phyloP scores from a whole-genome alignment of 768 basidiomycete genomes.

The Rhodosporidiobolus odoratus region DNA sequence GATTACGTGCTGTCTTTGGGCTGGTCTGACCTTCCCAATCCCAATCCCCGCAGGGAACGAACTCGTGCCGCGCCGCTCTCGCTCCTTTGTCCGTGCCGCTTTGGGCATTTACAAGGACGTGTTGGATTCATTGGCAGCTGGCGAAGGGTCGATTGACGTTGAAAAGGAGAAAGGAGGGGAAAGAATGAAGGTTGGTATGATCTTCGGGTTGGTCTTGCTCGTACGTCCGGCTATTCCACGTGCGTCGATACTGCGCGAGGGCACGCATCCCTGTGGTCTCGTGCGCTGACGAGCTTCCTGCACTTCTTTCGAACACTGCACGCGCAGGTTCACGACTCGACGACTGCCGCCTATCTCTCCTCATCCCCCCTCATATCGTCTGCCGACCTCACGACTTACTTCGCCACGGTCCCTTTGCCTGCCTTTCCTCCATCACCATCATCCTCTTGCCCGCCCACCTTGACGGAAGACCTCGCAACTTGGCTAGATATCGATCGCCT shows the following conservation, averaged over 20 bases:
- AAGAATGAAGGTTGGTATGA: neutral
- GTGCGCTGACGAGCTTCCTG: too few relatives aligned
- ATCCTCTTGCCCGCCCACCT: neutral
- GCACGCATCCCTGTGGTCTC: too few relatives aligned
- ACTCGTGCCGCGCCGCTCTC: neutral
- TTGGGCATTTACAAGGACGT: slow-evolving; percentile 13
- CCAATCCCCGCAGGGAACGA: slow-evolving; percentile 8
- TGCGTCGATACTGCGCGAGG: too few relatives aligned
- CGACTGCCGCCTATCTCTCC: slow-evolving; percentile 2
- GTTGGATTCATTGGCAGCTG: neutral
- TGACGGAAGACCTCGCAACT: neutral
- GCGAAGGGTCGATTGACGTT: too few relatives aligned
- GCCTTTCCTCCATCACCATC: neutral
- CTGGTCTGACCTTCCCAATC: neutral
- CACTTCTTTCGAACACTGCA: neutral
- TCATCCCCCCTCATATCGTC: neutral
- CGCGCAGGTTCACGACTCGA: slow-evolving; percentile 6
- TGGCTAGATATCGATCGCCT: slow-evolving; percentile 3
- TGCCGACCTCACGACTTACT: slow-evolving; percentile 1
- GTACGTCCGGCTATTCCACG: neutral
- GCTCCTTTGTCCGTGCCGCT: slow-evolving; percentile 4
- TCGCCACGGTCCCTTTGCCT: neutral
- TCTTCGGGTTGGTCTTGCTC: slow-evolving; percentile 5
- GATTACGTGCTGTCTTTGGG: neutral
- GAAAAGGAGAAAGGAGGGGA: neutral